These are phyloP conservation scores for Carex pumila DNA, from an alignment of 176 grass and related monocot species.

Conservation along the genomic window DNA sequence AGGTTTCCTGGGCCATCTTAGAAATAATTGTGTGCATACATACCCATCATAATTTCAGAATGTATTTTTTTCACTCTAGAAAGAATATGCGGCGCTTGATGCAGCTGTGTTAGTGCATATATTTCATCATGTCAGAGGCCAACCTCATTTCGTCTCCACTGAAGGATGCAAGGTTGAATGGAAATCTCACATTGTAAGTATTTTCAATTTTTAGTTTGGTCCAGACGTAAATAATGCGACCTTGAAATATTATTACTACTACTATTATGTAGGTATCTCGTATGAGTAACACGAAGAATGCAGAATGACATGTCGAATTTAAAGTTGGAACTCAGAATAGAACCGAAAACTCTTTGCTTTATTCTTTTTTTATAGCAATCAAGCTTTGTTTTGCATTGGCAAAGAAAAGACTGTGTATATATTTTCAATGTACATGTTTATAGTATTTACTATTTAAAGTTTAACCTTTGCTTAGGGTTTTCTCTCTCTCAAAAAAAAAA, in stretches of 20 bases:
- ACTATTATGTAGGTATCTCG: conserved; percentile 32
- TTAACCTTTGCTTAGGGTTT: background rate
- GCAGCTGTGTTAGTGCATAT: conserved; percentile 85
- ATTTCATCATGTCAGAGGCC: conserved; percentile 63
- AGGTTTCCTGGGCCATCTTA: background rate
- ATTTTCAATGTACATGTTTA: background rate
- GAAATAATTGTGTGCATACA: background rate
- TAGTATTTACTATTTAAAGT: background rate
- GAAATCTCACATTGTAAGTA: conserved; percentile 88
- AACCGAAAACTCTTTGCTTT: background rate
- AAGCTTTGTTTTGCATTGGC: background rate
- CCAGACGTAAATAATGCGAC: background rate
- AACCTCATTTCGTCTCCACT: conserved; percentile 43
- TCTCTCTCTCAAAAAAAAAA: background rate
- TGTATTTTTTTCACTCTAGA: conserved; percentile 28
- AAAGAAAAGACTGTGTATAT: background rate
- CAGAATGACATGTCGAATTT: conserved; percentile 10
- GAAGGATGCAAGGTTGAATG: conserved; percentile 56
- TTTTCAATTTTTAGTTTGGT: background rate
- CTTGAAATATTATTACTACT: background rate
- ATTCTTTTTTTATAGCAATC: background rate
- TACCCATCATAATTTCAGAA: background rate
- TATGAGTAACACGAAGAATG: conserved; percentile 23
- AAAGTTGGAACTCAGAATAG: background rate
- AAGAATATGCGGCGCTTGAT: conserved; percentile 92